Evolutionary conservation across 2,329 filamentous ascomycete species (phyloP).

Genomic region (Alternaria brassicicola): DNA sequence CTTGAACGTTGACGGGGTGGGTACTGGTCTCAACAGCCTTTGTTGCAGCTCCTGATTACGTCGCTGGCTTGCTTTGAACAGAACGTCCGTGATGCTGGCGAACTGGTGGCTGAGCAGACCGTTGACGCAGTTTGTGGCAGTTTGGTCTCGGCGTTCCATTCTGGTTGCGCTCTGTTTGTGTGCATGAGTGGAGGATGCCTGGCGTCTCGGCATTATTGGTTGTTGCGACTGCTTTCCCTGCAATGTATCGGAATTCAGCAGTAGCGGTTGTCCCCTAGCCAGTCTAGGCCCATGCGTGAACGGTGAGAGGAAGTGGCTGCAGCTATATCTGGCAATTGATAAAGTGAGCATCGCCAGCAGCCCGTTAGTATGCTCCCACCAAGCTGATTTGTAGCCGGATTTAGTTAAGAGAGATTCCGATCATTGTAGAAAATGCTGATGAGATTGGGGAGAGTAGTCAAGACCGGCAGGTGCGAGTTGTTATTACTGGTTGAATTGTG

Average conservation of each 20-base stretch:
- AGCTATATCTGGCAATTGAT: background rate
- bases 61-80: conserved; percentile 21
- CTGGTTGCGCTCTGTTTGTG: background rate
- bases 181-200: background rate
- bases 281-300: background rate
- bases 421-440: background rate
- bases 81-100: conserved; percentile 23
- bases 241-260: background rate
- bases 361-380: background rate
- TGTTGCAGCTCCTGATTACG: conserved; percentile 14
- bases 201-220: background rate
- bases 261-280: background rate
- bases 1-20: background rate
- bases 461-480: background rate
- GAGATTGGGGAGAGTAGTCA: background rate
- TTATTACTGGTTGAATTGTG: background rate
- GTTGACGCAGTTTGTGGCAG: background rate
- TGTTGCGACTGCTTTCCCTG: background rate
- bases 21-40: background rate
- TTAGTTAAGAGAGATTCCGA: background rate
- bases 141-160: conserved; percentile 1
- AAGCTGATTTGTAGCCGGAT: background rate
- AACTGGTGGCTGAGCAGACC: conserved; percentile 22
- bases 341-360: background rate
- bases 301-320: background rate